Conservation (phyloP, 129 eudicot species). For the Erigeron canadensis region DNA sequence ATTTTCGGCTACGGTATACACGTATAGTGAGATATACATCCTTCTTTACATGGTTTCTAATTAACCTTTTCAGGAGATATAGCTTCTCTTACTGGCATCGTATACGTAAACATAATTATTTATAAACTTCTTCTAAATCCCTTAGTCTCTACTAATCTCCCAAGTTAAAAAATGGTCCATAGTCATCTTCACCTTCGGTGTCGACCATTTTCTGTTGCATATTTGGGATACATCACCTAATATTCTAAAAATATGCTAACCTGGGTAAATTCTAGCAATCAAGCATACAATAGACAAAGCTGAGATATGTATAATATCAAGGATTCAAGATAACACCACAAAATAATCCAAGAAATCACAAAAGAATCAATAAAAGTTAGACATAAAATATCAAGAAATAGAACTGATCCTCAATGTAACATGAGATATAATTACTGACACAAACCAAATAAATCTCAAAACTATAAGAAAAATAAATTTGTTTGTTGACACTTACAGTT, state of each 20-base stretch:
- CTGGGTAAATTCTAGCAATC: not conserved
- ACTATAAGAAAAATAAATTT: conserved; percentile 2
- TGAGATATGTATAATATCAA: not conserved
- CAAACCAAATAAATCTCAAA: conserved; percentile 6
- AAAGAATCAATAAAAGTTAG: not conserved
- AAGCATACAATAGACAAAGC: conserved; percentile 12
- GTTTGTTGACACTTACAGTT: conserved; percentile 53
- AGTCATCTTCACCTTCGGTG: conserved; percentile 1
- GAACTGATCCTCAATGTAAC: conserved; percentile 7
- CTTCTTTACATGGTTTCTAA: not conserved
- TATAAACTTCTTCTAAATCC: not conserved
- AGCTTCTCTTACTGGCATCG: not conserved
- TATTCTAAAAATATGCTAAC: not conserved
- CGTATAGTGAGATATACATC: not conserved
- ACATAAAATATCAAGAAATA: not conserved
- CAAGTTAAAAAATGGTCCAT: conserved; percentile 1
- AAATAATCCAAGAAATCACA: not conserved
- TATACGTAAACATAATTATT: not conserved
- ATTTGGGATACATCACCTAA: not conserved
- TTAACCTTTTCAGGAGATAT: not conserved
- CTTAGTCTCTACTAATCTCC: conserved; percentile 1
- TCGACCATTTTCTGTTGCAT: not conserved
- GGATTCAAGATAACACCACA: not conserved
- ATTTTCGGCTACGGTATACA: conserved; percentile 1
- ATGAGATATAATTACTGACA: conserved; percentile 10